Evolutionary conservation across 768 basidiomycete species (phyloP), one percentile per base, ranked within the genome.

Genomic region (Tylopilus balloui): DNA sequence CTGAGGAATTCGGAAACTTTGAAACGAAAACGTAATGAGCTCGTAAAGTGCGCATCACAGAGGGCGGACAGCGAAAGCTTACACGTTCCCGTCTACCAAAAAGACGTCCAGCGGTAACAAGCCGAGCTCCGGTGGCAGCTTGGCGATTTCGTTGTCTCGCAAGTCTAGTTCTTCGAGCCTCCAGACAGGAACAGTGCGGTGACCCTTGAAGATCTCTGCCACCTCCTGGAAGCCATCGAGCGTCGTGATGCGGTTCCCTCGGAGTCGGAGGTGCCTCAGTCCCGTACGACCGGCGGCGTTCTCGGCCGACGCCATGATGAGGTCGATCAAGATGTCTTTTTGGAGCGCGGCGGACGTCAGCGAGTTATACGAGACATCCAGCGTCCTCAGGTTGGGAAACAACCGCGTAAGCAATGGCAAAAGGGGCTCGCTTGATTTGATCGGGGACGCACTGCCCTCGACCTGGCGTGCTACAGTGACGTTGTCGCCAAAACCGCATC

Each of bases 71-170:
- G n/a, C 20, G 15, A 47, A 25, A 40, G 25, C 86, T 73, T 63
- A 90, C 88, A 75, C 70, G 67, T 92, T 92, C 15, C 89, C 88
- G 58, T 92, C 90, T 29, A 92, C 89, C 56, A 90, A 67, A 50
- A 92, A 81, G 8, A 89, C 83, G 43, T 92, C 89, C 57, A 92
- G 64, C 14, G 88, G 84, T 45, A 92, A 63, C 50, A 89, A 63
- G 23, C 90, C 89, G 40, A 92, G 66, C 61, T 84, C 81, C 7
- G 86, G 69, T 0, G 81, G 82, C 27, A 92, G 65, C 65, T 77
- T 83, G 6, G 74, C 75, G 47, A 92, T 79, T 60, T 88, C 86
- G 54, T 92, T 92, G 60, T 92, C 88, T 55, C 90, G 70, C 58
- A 92, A 54, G 67, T 92, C 90, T 24, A 92, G 65, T 61, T 92